Evolutionary conservation across 352 stramenopile species (phyloP), one percentile per base, ranked within the genome.

Genomic region (Pythium dissimile): DNA sequence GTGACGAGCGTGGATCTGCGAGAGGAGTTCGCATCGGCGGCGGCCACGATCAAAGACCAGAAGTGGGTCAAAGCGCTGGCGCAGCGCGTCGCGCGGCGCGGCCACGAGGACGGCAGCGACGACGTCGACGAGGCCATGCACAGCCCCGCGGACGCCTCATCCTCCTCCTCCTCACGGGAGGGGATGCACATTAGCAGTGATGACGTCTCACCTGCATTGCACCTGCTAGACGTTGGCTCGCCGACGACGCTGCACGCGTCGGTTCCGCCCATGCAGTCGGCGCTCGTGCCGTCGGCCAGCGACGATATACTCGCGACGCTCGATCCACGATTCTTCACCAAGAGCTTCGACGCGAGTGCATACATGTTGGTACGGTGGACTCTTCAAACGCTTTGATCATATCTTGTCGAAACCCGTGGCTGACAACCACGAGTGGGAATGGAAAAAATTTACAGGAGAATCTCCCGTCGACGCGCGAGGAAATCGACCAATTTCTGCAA

Each of bases 301-400:
- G 81, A 94, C 24, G 75, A 93, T 20, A 56, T 94, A 15, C 57
- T 95, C 18, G 66, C 77, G 13, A 71, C 71, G n/a, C 50, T 95
- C 24, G 84, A 95, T 20, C 68, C 86, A 42, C 80, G 83, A 0
- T 95, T 86, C 54, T 95, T 92, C 57, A 94, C 83, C 0, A 74
- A 89, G 49, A 73, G 55, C 41, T 95, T 95, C 50, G 84, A 95
- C 35, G 63, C 77, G 8, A 59, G 88, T 0, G 72, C 71, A 3
- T 75, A 89, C 45, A 68, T 90, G 50, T 67, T 95, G 58, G 85
- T 92, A 64, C 15, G 60, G 28, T 23, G 15, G n/a, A n/a, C 18
- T 54, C 15, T 44, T 35, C 5, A 13, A 21, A 20, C 20, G 7
- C 20, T 16, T n/a, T 41, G 5, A n/a, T 41, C 34, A n/a, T 43